Percentiles rank a stretch among this genome's conserved stretches.
These are phyloP conservation scores for Penicillium dipodomyicola DNA, from an alignment of 495 filamentous ascomycete species.

Conservation along the genomic window DNA sequence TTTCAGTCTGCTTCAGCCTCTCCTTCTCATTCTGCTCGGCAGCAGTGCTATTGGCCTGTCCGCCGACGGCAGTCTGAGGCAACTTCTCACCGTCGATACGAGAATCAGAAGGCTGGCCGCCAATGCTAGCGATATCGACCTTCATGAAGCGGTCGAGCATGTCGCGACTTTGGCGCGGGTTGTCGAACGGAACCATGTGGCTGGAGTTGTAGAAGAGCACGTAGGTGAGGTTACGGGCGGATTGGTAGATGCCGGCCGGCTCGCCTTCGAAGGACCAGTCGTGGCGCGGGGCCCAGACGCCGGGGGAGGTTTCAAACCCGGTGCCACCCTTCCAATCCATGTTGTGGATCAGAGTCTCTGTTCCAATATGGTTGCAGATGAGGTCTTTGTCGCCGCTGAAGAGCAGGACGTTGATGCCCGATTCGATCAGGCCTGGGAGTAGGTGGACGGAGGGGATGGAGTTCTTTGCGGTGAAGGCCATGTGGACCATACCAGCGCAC, in stretches of 20 bases:
- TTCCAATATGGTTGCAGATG: conserved; percentile 96
- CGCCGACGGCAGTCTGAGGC: conserved; percentile 81
- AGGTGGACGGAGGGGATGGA: conserved; percentile 70
- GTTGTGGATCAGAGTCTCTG: conserved; percentile 85
- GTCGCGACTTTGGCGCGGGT: conserved; percentile 79
- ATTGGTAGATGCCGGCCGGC: conserved; percentile 86
- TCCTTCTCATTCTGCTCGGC: conserved; percentile 70
- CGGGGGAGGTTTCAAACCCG: conserved; percentile 86
- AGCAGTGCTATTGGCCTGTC: conserved; percentile 74
- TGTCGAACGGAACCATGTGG: conserved; percentile 98
- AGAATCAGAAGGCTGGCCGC: conserved; percentile 78
- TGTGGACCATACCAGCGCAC: conserved; percentile 74
- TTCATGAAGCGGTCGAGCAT: conserved; percentile 97
- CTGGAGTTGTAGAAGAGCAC: conserved; percentile 91
- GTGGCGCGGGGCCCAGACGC: conserved; percentile 84
- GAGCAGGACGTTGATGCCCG: conserved; percentile 69
- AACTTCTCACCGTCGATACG: conserved; percentile 86
- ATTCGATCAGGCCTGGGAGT: conserved; percentile 71
- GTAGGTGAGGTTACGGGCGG: conserved; percentile 92
- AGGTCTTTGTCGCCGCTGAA: conserved; percentile 94
- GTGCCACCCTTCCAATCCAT: conserved; percentile 88
- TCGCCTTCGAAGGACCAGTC: conserved; percentile 96
- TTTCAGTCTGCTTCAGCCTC: conserved; percentile 80
- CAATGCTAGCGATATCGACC: conserved; percentile 89
- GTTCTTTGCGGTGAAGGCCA: conserved; percentile 62